phyloP scores from a whole-genome alignment of 495 filamentous ascomycete species.

The Penicillium tannophilum region DNA sequence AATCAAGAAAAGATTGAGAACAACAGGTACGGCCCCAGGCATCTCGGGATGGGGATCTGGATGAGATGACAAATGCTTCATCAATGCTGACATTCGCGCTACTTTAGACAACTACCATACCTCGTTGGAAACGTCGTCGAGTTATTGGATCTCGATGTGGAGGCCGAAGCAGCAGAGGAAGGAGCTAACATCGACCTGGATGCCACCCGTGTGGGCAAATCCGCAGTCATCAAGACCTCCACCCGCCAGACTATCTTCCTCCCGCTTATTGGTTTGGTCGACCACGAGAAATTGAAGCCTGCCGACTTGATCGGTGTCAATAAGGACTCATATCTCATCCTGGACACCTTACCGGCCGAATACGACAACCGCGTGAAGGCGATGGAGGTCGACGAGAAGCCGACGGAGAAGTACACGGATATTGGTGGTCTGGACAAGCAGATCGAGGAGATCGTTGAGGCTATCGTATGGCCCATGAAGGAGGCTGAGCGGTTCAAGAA shows the following conservation, averaged over 20 bases:
- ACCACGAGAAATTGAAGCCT: slow-evolving; percentile 89
- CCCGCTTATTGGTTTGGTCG: slow-evolving; percentile 94
- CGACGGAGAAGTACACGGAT: slow-evolving; percentile 98
- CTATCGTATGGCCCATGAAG: slow-evolving; percentile 99
- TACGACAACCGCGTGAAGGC: slow-evolving; percentile 99
- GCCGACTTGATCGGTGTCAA: slow-evolving; percentile 98
- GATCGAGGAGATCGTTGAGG: slow-evolving; percentile 99
- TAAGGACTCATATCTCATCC: slow-evolving; percentile 98
- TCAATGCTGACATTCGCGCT: slow-evolving; percentile 13
- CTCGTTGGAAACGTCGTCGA: slow-evolving; percentile 98
- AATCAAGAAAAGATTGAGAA: slow-evolving; percentile 99
- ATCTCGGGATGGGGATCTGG: background rate
- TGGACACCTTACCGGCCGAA: slow-evolving; percentile 97
- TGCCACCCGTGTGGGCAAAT: slow-evolving; percentile 95
- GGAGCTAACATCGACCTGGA: slow-evolving; percentile 98
- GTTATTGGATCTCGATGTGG: slow-evolving; percentile 93
- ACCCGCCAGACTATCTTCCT: slow-evolving; percentile 99
- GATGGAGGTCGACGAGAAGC: slow-evolving; percentile 99
- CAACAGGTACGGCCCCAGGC: slow-evolving; percentile 67
- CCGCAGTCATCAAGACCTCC: slow-evolving; percentile 99
- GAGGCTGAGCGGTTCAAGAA: slow-evolving; percentile 98
- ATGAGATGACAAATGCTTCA: slow-evolving; percentile 7
- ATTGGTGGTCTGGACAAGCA: slow-evolving; percentile 98
- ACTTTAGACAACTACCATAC: slow-evolving; percentile 86
- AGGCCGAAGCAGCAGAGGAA: slow-evolving; percentile 93